Base-by-base conservation (phyloP, 352 stramenopile genomes). In the Phytophthora multivora region DNA sequence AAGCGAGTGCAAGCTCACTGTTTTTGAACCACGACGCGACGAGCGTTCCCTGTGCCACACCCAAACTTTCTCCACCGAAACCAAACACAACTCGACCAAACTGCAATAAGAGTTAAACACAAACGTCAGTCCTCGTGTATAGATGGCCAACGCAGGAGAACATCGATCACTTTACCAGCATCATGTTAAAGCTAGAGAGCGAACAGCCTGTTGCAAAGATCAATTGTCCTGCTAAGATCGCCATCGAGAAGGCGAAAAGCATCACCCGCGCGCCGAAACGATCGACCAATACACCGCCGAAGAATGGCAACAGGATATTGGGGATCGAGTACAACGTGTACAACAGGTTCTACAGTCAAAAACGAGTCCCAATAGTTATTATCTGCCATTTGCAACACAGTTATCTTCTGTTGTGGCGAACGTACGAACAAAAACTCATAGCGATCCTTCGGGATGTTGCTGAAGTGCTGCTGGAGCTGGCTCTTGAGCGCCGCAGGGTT, bases 281-380 rank as follows among this genome's bases (percentile, higher is more conserved):
- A 63, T 98, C 91, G 11, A 98, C 89, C 23, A 98, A 74, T 26
- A 95, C 86, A 19, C 94, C 95, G 21, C 95, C 95, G 48, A 98
- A 96, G 64, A 98, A 97, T 15, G 95, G 95, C 43, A 98, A 59
- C 25, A 97, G 55, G 28, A 98, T 93, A 63, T 98, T 98, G 12
- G 93, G 93, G 47, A 97, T 82, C 36, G 87, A 97, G 71, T 98
- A 98, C 42, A 97, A 63, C 18, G 90, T 98, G 73, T 98, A 98
- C 31, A 98, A 73, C 51, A 98, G 63, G 57, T 96, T 97, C 85
- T 97, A 86, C 2, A 62, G 6, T 4, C 9, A 45, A 1, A 54
- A 33, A 38, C 25, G 16, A 28, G 0, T 9, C 48, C 7, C 26
- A 64, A 56, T 19, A 57, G 15, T 51, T 52, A 43, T 11, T 53